phyloP scores from a whole-genome alignment of 192 early-diverging fungal species.

The Obelidium mucronatum region DNA sequence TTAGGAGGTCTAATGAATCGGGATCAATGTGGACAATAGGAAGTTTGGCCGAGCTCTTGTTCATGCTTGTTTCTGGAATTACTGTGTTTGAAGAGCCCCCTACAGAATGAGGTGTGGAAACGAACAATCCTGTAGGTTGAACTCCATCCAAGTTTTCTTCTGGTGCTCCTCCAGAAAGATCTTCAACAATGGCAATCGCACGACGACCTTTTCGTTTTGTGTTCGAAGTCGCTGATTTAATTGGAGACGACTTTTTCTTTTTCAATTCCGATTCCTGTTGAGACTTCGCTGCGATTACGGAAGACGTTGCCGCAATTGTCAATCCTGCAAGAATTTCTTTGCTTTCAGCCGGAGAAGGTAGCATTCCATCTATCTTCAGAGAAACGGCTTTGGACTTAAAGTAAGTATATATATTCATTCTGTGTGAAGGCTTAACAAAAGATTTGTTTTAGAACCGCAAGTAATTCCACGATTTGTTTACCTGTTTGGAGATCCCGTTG shows the following conservation, averaged over 20 bases:
- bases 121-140: no score
- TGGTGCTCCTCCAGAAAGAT: not conserved
- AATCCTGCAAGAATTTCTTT: constrained; percentile 42
- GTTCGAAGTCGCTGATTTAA: not conserved
- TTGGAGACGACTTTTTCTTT: not conserved
- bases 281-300: not conserved
- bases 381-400: constrained; percentile 45
- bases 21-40: no score
- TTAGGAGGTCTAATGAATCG: no score
- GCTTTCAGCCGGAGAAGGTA: constrained; percentile 43
- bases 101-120: no score
- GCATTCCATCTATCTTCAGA: constrained; percentile 44
- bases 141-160: no score
- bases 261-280: not conserved
- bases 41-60: no score
- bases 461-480: constrained; percentile 7
- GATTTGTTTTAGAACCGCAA: not conserved
- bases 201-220: not conserved
- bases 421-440: constrained; percentile 40
- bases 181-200: constrained; percentile 2
- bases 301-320: constrained; percentile 34
- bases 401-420: constrained; percentile 56
- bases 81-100: no score
- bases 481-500: constrained; percentile 51
- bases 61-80: no score